A percentile compares a stretch with the other conserved stretches of the same genome.
Conservation (phyloP, 306 rosid genomes). For the Fagus crenata region DNA sequence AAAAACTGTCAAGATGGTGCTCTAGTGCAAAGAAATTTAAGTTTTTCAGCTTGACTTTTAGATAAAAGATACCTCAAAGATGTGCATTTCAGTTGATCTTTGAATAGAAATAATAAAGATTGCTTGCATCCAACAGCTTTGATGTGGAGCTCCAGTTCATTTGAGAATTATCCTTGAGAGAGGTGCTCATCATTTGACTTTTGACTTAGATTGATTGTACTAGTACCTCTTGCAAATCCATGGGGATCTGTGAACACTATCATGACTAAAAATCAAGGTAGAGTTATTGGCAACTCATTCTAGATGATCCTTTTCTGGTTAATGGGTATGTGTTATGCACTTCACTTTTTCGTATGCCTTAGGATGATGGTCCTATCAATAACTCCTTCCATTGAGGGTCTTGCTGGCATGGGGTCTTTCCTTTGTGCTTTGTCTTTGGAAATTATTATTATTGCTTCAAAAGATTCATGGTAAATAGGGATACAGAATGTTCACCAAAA, state of each 20-base stretch:
- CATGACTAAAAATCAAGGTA: neutral
- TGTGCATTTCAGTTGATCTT: neutral
- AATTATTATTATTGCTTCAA: too few species aligned
- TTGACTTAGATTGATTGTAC: neutral
- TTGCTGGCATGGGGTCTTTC: neutral
- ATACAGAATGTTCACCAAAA: neutral
- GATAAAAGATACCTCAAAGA: neutral
- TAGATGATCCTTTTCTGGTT: constrained; percentile 1
- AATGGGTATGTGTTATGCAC: neutral
- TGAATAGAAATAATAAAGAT: neutral
- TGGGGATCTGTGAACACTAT: neutral
- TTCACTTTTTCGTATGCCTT: neutral
- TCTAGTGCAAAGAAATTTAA: neutral
- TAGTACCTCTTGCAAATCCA: neutral
- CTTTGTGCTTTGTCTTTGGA: neutral
- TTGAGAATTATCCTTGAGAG: neutral
- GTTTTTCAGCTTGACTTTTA: neutral
- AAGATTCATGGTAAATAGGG: too few species aligned
- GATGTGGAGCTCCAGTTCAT: neutral
- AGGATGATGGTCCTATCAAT: neutral
- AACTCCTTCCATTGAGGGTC: neutral
- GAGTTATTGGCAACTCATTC: neutral
- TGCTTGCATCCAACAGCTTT: neutral
- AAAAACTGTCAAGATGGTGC: neutral
- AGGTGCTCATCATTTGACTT: neutral